Evolutionary conservation across 192 early-diverging fungal genomes (phyloP).

Genomic region (Funneliformis mosseae): DNA sequence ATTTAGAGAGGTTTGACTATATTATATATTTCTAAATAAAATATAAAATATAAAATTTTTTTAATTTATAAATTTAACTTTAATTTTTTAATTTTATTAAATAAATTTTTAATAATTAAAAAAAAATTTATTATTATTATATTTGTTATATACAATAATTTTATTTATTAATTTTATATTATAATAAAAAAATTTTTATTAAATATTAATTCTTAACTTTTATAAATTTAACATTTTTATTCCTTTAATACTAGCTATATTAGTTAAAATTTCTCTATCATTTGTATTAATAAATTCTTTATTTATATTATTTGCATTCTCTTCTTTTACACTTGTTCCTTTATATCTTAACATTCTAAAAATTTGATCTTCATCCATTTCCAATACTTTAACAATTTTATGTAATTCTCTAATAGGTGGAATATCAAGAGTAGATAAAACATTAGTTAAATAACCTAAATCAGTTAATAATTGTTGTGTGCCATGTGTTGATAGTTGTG

Average conservation of each 20-base stretch:
- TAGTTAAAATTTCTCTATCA: constrained; percentile 25
- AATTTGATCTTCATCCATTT: constrained; percentile 27
- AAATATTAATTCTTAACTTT: background rate
- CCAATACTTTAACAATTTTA: constrained; percentile 11
- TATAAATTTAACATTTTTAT: constrained; percentile 17
- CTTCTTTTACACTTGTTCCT: background rate
- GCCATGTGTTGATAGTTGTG: constrained; percentile 30
- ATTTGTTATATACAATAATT: too few relatives aligned
- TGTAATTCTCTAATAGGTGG: background rate
- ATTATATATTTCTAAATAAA: too few relatives aligned
- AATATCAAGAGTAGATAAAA: constrained; percentile 21
- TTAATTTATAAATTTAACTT: too few relatives aligned
- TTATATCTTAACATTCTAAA: background rate
- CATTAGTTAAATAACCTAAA: constrained; percentile 29
- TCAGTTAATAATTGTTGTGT: constrained; percentile 23
- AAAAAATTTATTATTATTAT: too few relatives aligned
- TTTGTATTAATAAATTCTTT: background rate
- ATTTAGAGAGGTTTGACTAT: too few relatives aligned
- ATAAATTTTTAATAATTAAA: too few relatives aligned
- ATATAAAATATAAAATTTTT: too few relatives aligned
- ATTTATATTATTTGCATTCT: background rate
- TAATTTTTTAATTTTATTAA: too few relatives aligned
- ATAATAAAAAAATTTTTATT: too few relatives aligned
- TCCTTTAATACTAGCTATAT: constrained; percentile 25
- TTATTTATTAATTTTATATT: too few relatives aligned